phyloP scores from a whole-genome alignment of 805 yeast species.

The Nakazawaea pomicola region DNA sequence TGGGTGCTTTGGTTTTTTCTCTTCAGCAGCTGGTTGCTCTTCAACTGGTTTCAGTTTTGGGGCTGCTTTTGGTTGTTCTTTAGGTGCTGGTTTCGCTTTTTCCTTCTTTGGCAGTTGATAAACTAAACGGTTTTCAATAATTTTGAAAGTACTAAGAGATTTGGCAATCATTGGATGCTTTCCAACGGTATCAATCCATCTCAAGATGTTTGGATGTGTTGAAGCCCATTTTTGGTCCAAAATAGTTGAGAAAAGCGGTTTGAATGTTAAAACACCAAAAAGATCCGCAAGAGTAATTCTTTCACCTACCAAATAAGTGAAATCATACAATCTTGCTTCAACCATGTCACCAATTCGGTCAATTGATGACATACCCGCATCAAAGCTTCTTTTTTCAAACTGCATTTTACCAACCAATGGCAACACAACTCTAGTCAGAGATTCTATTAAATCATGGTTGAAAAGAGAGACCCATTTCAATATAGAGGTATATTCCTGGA shows the following conservation, averaged over 20 bases:
- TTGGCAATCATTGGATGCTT: conserved; percentile 42
- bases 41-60: not conserved
- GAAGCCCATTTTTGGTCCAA: conserved; percentile 65
- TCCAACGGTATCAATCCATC: conserved; percentile 66
- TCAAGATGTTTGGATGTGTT: conserved; percentile 53
- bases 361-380: conserved; percentile 21
- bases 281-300: conserved; percentile 62
- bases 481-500: conserved; percentile 50
- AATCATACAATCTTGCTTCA: conserved; percentile 37
- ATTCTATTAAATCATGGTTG: conserved; percentile 51
- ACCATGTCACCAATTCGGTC: conserved; percentile 31
- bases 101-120: conserved; percentile 70
- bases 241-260: conserved; percentile 52
- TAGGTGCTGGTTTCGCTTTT: conserved; percentile 41
- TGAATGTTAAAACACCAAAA: conserved; percentile 40
- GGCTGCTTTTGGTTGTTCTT: conserved; percentile 33
- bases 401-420: conserved; percentile 47
- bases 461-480: conserved; percentile 65
- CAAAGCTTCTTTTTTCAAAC: conserved; percentile 53
- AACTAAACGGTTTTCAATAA: conserved; percentile 55
- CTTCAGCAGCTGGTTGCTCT: conserved; percentile 39
- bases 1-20: conserved; percentile 88
- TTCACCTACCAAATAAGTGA: conserved; percentile 44
- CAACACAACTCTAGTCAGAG: conserved; percentile 38
- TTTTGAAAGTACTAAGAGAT: conserved; percentile 40